A percentile compares a stretch with the other conserved stretches of the same genome.
Evolutionary conservation across 495 filamentous ascomycete genomes (phyloP).

Genomic region (Amniculicola lignicola): DNA sequence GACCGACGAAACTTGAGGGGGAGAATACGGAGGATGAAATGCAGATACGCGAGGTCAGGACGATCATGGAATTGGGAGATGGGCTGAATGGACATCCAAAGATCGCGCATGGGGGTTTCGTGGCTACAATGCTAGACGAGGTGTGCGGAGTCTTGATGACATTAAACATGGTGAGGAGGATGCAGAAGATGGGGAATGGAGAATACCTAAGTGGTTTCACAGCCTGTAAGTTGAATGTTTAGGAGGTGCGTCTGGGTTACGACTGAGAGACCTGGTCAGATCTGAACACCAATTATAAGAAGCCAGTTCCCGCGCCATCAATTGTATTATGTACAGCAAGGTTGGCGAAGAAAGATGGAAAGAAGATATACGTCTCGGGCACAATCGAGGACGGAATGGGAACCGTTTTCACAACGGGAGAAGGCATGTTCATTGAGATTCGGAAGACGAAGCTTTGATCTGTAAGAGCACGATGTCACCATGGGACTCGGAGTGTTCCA

Average conservation of each 20-base stretch:
- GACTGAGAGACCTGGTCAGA: slow-evolving; percentile 21
- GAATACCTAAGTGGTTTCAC: slow-evolving; percentile 46
- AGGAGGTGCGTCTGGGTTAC: not conserved
- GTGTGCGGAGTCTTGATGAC: slow-evolving; percentile 51
- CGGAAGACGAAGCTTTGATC: slow-evolving; percentile 40
- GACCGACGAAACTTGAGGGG: slow-evolving; percentile 21
- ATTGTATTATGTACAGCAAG: slow-evolving; percentile 51
- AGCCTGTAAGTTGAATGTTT: slow-evolving; percentile 40
- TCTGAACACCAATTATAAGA: slow-evolving; percentile 55
- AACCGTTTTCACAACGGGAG: slow-evolving; percentile 37
- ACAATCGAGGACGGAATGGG: slow-evolving; percentile 39
- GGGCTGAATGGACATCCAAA: slow-evolving; percentile 58
- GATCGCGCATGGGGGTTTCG: slow-evolving; percentile 59
- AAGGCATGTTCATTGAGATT: slow-evolving; percentile 40
- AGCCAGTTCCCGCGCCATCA: slow-evolving; percentile 53
- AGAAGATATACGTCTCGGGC: slow-evolving; percentile 39
- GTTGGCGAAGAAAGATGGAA: slow-evolving; percentile 36
- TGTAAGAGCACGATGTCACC: not conserved
- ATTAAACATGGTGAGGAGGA: slow-evolving; percentile 43
- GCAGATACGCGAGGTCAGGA: slow-evolving; percentile 17
- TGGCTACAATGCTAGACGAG: slow-evolving; percentile 60
- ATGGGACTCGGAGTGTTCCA: too few relatives aligned
- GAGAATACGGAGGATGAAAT: not conserved
- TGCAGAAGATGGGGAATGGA: slow-evolving; percentile 15
- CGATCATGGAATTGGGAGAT: slow-evolving; percentile 51